Base-by-base conservation (phyloP, 768 basidiomycete genomes). In the Kwoniella dejecticola region DNA sequence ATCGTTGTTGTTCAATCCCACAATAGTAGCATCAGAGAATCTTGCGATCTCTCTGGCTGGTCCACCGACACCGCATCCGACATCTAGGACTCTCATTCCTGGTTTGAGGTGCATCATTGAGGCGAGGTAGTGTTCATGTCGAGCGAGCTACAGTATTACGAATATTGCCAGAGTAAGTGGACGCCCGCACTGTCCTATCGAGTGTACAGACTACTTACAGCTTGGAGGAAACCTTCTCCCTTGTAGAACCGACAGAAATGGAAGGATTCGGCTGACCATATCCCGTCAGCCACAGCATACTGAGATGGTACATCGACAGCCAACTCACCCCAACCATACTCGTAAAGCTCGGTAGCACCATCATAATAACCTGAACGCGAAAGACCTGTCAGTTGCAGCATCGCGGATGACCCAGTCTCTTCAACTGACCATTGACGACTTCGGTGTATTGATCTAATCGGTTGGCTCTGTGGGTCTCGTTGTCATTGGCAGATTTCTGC, bases 221-320 rank as follows among this genome's bases (percentile, higher is more conserved):
- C 73, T 48, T 75, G 72, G 27, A 76, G 72, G 74, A 81, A 81
- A 27, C 79, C 75, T 65, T 82, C 81, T 65, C 94, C 95, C 80
- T 88, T 89, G 85, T 89, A 92, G 83, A 95, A 98, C 31, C 95
- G 91, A 57, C 90, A 95, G 79, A 96, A 96, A 81, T 97, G 94
- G 86, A 96, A 96, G 4, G 88, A 91, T 57, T 87, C 83, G 1
- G 85, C 85, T 93, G 19, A 36, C 7, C 33, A 36, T 7, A 36
- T 36, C 33, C 15, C 15, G 33, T 36, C 33, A 36, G 33, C 33
- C 15, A 92, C 91, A 2, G 54, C 23, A 62, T 36, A 42, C 42
- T 66, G 50, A 71, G 57, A 27, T 17, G 13, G 44, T 30, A 24
- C 13, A 17, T 4, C 8, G 31, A 23, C 12, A 41, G 21, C 19